Evolutionary conservation across 2,329 filamentous ascomycete species (phyloP), one percentile per base, ranked within the genome.

Genomic region (Cladophialophora bantiana): DNA sequence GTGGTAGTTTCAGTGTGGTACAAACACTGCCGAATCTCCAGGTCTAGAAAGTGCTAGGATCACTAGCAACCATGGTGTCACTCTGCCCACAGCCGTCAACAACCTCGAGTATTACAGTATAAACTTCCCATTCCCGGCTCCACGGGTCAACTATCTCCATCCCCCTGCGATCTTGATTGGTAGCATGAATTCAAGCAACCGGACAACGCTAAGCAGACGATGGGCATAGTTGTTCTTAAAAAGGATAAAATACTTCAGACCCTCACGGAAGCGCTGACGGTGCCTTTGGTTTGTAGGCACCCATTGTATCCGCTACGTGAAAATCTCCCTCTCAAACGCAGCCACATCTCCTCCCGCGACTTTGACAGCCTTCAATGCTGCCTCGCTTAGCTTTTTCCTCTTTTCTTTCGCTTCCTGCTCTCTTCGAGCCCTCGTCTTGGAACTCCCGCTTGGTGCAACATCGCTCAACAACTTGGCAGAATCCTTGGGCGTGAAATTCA

Each of bases 381-480:
- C 71, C 45, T 74, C 72, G 35, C 66, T 66, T 52, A 74, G 52
- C 54, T 72, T 74, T 72, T 89, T 81, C 73, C 91, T 83, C 78
- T 90, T 89, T 75, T 97, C 94, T 61, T 86, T 83, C 1, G 92
- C 92, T 81, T 97, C 94, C 77, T 92, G 91, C 78, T 98, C 94
- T 59, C 95, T 83, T 63, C 93, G 83, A n/a, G 93, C 93, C 77
- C 97, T 97, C 7, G 95, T 98, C 85, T 98, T 98, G 72, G 88
- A 91, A 72, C 89, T 93, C 9, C 95, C 95, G 71, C 90, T 94
- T 0, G 94, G 94, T 54, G 95, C 95, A 12, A 99, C 95, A 4
- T 94, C 94, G 7, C 88, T 92, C 78, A 99, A 87, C 52, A 99
- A 89, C 75, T 90, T 87, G 13, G 85, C 82, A 73, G 89, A 89